Evolutionary conservation across 495 filamentous ascomycete species (phyloP).

Genomic region (Amphirosellinia nigrospora): DNA sequence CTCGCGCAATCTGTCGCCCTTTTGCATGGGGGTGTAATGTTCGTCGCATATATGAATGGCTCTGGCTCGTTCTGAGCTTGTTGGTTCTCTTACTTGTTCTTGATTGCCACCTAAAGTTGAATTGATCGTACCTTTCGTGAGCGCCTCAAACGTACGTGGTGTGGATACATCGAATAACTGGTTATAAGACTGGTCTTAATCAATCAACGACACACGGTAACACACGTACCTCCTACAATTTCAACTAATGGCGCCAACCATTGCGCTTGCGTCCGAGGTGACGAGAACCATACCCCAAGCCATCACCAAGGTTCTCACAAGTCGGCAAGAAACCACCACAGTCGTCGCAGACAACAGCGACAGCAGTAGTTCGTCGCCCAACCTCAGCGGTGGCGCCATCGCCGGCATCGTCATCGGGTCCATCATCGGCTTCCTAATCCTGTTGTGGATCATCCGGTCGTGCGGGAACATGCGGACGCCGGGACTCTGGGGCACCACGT

Average conservation of each 20-base stretch:
- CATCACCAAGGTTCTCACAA: conserved; percentile 31
- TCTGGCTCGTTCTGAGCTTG: background rate
- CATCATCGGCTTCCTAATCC: conserved; percentile 59
- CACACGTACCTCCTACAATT: background rate
- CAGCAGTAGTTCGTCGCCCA: conserved; percentile 29
- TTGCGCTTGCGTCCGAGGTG: conserved; percentile 15
- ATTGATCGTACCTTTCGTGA: background rate
- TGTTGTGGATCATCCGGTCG: conserved; percentile 59
- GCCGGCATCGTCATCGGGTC: conserved; percentile 67
- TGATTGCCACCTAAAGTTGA: background rate
- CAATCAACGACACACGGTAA: background rate
- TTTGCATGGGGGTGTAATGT: background rate
- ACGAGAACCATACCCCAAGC: conserved; percentile 32
- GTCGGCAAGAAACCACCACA: conserved; percentile 34
- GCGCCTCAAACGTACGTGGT: no score
- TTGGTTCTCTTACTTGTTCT: background rate
- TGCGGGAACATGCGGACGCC: conserved; percentile 49
- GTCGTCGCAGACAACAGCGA: conserved; percentile 25
- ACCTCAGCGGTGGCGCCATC: conserved; percentile 59
- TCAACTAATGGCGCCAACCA: conserved; percentile 32
- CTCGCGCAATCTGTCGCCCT: background rate
- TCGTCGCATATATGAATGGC: conserved; percentile 1
- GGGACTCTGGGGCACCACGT: conserved; percentile 29
- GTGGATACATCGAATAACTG: background rate
- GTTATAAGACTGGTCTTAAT: background rate